Base-by-base conservation (phyloP, 345 rosid species). In the Aquilaria yunnanensis region DNA sequence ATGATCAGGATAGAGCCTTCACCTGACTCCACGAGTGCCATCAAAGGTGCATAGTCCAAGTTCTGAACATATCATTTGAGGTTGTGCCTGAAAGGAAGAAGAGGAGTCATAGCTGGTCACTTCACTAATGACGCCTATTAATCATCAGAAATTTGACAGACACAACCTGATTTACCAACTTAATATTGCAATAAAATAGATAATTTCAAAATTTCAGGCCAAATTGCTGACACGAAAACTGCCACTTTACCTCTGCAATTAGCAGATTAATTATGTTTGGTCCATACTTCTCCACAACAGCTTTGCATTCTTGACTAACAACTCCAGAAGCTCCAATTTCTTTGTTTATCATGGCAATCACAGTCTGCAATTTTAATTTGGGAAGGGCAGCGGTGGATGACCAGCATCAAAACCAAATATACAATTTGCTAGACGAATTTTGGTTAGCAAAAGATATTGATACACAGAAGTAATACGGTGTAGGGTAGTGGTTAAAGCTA, bases 261-360 rank as follows among this genome's bases (percentile, higher is more conserved):
- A 86, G 81, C 92, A 83, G 72, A 37, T 81, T 70, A 58, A 86
- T 61, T 43, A 83, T 83, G 66, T 72, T 70, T 72, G 81, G 74
- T 45, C 92, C 92, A 54, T 86, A 86, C 61, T 80, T 67, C 31
- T 78, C 62, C 73, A 86, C 85, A 65, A 86, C 66, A 32, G 80
- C 51, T 77, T 81, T 81, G 78, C 92, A 83, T 64, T 86, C 82
- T 61, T 78, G 87, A 79, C 92, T 83, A 48, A 75, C 70, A 54
- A 86, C 70, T 14, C 92, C 92, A 30, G 85, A 63, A 12, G 92
- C 92, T 67, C 89, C 92, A 70, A 86, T 86, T 62, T 83, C 92
- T 67, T 75, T 86, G 67, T 86, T 86, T 58, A 81, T 81, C 77
- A 81, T 82, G 54, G 89, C 59, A 72, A 86, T 73, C 57, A 86